These are phyloP conservation scores for Pseudocercospora ulei DNA, from an alignment of 2,329 filamentous ascomycete genomes.

Conservation along the genomic window DNA sequence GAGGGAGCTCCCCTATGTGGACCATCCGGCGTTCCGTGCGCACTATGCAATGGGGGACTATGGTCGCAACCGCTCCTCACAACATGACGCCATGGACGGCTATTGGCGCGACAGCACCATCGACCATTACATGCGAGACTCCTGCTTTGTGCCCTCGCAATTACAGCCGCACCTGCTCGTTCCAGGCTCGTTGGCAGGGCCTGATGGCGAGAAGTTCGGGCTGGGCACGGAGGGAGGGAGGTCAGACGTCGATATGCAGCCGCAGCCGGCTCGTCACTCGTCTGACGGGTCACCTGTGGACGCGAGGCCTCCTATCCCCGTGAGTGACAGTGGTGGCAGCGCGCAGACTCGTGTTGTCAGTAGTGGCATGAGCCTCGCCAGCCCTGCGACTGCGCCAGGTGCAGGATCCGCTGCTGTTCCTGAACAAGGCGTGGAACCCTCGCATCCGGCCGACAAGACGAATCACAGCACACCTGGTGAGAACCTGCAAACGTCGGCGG, in stretches of 20 bases:
- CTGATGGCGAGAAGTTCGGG: slow-evolving; percentile 2
- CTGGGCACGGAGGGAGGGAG: slow-evolving; percentile 7
- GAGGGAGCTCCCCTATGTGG: slow-evolving; percentile 26
- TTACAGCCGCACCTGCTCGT: slow-evolving; percentile 4
- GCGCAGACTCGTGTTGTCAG: slow-evolving; percentile 22
- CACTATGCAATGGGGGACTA: slow-evolving; percentile 25
- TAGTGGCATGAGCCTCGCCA: slow-evolving; percentile 25
- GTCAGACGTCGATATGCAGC: slow-evolving; percentile 22
- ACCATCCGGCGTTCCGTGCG: slow-evolving; percentile 29
- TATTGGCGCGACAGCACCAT: slow-evolving; percentile 26
- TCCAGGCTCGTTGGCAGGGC: not conserved
- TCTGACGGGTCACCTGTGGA: slow-evolving; percentile 8
- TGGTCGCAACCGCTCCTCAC: slow-evolving; percentile 16
- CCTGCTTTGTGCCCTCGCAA: slow-evolving; percentile 10
- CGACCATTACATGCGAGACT: slow-evolving; percentile 23
- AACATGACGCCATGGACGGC: slow-evolving; percentile 13
- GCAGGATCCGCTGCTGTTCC: not conserved
- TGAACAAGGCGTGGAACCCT: too few relatives aligned
- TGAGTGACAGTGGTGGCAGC: slow-evolving; percentile 24
- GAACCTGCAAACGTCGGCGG: too few relatives aligned
- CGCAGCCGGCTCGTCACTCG: slow-evolving; percentile 18
- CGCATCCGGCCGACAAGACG: too few relatives aligned
- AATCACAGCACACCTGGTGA: too few relatives aligned
- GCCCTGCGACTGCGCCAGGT: not conserved
- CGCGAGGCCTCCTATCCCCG: slow-evolving; percentile 18